Evolutionary conservation across 2,329 filamentous ascomycete genomes (phyloP).

Genomic region (Talaromyces rugulosus): DNA sequence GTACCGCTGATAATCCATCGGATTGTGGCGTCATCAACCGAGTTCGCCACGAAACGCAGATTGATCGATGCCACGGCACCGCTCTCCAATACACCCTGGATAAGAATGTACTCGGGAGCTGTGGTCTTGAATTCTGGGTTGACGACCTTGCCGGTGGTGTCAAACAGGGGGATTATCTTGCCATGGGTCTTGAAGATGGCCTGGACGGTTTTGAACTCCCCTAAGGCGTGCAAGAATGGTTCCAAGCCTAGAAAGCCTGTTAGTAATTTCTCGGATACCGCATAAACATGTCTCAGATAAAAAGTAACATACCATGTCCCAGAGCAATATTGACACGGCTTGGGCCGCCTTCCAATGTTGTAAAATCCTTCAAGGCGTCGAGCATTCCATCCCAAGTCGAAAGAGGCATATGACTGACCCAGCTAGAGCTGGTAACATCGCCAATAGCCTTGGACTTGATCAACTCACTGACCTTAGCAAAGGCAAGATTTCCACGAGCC

Average conservation of each 20-base stretch:
- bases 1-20: slow-evolving; percentile 11
- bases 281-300: not conserved
- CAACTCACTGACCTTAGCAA: slow-evolving; percentile 9
- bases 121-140: slow-evolving; percentile 6
- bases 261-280: not conserved
- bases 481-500: slow-evolving; percentile 5
- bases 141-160: slow-evolving; percentile 6
- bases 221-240: slow-evolving; percentile 6
- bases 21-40: slow-evolving; percentile 2
- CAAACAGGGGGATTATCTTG: slow-evolving; percentile 5
- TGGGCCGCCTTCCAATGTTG: slow-evolving; percentile 2
- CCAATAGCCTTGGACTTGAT: slow-evolving; percentile 7
- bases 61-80: slow-evolving; percentile 9
- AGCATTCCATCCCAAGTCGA: slow-evolving; percentile 5
- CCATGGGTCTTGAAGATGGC: slow-evolving; percentile 4
- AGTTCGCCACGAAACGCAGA: not conserved
- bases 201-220: slow-evolving; percentile 11
- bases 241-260: slow-evolving; percentile 1
- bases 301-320: slow-evolving; percentile 7
- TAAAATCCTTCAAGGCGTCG: slow-evolving; percentile 4
- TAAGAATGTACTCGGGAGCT: slow-evolving; percentile 5
- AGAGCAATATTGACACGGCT: slow-evolving; percentile 7
- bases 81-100: slow-evolving; percentile 8
- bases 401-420: slow-evolving; percentile 1
- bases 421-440: slow-evolving; percentile 5